Conservation (phyloP, 1,284 basidiomycete genomes). For the Fomitopsis pinicola region DNA sequence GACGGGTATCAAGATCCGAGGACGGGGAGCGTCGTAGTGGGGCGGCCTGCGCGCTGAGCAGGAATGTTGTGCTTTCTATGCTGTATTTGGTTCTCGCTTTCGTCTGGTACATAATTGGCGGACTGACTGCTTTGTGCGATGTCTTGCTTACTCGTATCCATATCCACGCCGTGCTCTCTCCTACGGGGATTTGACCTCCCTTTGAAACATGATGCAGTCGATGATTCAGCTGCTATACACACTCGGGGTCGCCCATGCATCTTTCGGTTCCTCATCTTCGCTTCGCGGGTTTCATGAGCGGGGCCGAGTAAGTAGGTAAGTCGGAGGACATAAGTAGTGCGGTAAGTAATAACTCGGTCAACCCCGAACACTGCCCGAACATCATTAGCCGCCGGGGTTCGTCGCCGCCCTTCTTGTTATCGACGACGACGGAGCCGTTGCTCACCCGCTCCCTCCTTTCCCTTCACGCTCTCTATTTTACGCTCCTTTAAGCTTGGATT, state of each 20-base stretch:
- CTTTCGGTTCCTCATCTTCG: too few species aligned
- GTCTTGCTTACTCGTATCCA: background rate
- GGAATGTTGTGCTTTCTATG: background rate
- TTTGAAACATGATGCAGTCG: too few species aligned
- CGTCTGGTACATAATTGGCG: background rate
- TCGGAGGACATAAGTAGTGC: background rate
- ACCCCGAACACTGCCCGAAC: background rate
- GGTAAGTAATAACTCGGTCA: background rate
- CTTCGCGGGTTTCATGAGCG: background rate
- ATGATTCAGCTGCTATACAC: too few species aligned
- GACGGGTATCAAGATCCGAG: background rate
- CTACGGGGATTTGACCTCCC: too few species aligned
- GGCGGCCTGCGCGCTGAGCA: background rate
- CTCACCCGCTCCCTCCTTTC: conserved; percentile 1
- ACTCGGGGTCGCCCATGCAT: too few species aligned
- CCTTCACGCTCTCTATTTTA: background rate
- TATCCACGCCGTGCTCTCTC: background rate
- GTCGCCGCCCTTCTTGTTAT: background rate
- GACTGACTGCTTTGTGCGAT: background rate
- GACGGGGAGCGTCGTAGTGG: background rate
- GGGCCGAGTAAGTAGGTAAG: background rate
- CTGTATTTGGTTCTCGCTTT: background rate
- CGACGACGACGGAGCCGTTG: background rate
- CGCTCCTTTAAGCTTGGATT: background rate
- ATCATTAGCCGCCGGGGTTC: background rate